Evolutionary conservation across 139 green algal species (phyloP).

Genomic region (Tetratostichococcus sp.): DNA sequence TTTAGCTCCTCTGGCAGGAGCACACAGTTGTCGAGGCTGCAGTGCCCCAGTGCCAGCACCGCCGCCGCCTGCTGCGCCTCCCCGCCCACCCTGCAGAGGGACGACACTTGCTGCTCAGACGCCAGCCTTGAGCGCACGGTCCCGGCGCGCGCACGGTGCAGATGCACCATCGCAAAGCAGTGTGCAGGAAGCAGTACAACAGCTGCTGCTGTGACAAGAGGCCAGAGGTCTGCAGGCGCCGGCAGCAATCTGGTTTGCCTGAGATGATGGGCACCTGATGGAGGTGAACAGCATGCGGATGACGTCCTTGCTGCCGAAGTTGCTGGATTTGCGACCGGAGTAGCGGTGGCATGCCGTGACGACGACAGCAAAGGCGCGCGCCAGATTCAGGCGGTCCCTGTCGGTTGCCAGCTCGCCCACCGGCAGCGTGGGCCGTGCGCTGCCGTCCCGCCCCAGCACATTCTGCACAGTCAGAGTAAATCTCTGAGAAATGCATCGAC

Average conservation of each 20-base stretch:
- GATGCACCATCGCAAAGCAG: too few species aligned
- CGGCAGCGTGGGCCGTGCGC: slow-evolving; percentile 8
- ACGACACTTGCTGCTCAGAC: too few species aligned
- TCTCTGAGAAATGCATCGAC: too few species aligned
- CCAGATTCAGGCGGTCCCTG: slow-evolving; percentile 30
- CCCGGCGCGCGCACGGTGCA: too few species aligned
- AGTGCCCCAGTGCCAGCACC: slow-evolving; percentile 63
- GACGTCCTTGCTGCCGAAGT: slow-evolving; percentile 33
- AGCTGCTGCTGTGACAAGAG: too few species aligned
- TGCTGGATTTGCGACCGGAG: slow-evolving; percentile 2
- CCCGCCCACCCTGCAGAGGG: slow-evolving; percentile 2
- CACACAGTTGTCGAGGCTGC: slow-evolving; percentile 41
- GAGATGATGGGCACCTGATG: slow-evolving; percentile 12
- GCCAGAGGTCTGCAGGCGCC: too few species aligned
- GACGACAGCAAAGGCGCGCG: slow-evolving; percentile 46
- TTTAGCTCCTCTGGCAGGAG: slow-evolving; percentile 50
- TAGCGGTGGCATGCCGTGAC: slow-evolving; percentile 31
- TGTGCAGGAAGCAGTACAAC: too few species aligned
- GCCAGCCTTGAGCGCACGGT: too few species aligned
- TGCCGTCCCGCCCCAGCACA: neutral
- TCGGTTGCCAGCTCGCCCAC: neutral
- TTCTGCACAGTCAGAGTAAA: neutral
- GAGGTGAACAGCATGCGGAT: slow-evolving; percentile 21
- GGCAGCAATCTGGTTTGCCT: too few species aligned
- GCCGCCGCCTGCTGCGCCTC: slow-evolving; percentile 29